These are phyloP conservation scores for Zhuliangozyma parablackwelliae DNA, from an alignment of 1,139 yeast species.

Conservation along the genomic window DNA sequence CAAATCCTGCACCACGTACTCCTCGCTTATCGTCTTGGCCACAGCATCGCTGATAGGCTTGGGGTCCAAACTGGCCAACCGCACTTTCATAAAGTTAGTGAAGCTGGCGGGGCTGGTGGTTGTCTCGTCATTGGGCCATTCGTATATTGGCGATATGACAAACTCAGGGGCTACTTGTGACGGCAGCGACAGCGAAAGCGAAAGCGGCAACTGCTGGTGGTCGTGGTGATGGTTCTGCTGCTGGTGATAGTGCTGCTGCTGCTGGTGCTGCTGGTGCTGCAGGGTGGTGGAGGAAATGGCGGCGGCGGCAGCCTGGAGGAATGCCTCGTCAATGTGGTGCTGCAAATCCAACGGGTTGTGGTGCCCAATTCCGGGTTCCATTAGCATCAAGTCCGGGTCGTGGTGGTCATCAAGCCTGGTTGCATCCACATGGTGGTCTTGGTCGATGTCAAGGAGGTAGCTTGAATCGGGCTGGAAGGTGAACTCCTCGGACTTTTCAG, in stretches of 20 bases:
- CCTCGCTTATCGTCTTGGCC: constrained; percentile 15
- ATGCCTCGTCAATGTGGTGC: too few relatives aligned
- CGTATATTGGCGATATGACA: constrained; percentile 11
- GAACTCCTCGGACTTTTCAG: constrained; percentile 5
- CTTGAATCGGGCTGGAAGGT: constrained; percentile 2
- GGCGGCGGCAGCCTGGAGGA: neutral
- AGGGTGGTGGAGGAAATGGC: constrained; percentile 3
- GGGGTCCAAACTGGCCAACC: constrained; percentile 11
- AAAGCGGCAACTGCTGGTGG: constrained; percentile 5
- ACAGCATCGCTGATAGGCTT: constrained; percentile 14
- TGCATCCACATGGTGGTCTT: neutral
- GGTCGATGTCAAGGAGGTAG: constrained; percentile 1
- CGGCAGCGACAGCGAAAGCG: neutral
- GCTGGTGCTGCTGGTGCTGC: constrained; percentile 5
- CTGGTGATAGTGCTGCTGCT: neutral
- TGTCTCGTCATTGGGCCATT: constrained; percentile 13
- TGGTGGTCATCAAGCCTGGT: too few relatives aligned
- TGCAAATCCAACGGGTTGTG: neutral
- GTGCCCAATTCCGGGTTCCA: neutral
- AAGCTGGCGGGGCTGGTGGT: constrained; percentile 6
- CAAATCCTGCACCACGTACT: constrained; percentile 13
- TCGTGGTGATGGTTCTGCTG: too few relatives aligned
- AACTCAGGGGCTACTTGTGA: constrained; percentile 4
- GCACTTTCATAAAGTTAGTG: constrained; percentile 8
- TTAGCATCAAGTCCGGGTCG: too few relatives aligned